Percentiles rank a stretch among this genome's conserved stretches.
Evolutionary conservation across 306 rosid genomes (phyloP).

Genomic region (Purshia tridentata): DNA sequence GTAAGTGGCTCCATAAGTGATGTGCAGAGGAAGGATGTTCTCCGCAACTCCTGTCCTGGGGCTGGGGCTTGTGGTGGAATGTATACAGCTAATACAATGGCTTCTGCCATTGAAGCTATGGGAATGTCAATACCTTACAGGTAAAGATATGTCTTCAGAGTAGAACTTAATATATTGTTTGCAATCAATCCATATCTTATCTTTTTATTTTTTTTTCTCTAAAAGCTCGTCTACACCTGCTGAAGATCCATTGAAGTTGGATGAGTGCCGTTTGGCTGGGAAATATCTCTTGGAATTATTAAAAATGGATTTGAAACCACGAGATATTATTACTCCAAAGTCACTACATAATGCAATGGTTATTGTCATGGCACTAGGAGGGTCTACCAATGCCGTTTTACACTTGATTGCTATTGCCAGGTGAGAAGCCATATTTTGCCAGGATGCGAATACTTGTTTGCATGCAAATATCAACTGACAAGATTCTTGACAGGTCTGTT

Average conservation of each 20-base stretch:
- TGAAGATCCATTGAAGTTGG: slow-evolving; percentile 91
- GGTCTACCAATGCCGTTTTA: slow-evolving; percentile 94
- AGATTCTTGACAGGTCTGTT: slow-evolving; percentile 72
- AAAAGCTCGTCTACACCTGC: slow-evolving; percentile 94
- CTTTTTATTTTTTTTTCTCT: slow-evolving; percentile 12
- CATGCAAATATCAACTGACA: slow-evolving; percentile 32
- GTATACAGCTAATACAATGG: slow-evolving; percentile 99
- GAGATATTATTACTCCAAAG: slow-evolving; percentile 78
- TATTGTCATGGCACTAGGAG: slow-evolving; percentile 94
- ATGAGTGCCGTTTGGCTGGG: slow-evolving; percentile 95
- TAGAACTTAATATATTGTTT: slow-evolving; percentile 15
- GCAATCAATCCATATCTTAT: not conserved
- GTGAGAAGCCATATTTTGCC: slow-evolving; percentile 45
- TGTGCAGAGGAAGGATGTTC: slow-evolving; percentile 59
- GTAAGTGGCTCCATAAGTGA: slow-evolving; percentile 84
- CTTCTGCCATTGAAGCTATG: slow-evolving; percentile 95
- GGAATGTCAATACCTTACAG: slow-evolving; percentile 99
- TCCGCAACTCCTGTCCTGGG: slow-evolving; percentile 90
- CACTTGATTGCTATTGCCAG: slow-evolving; percentile 95
- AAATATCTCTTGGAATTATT: slow-evolving; percentile 73
- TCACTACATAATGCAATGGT: slow-evolving; percentile 93
- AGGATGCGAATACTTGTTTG: not conserved
- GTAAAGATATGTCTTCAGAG: slow-evolving; percentile 34
- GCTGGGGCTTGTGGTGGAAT: slow-evolving; percentile 99
- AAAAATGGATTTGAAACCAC: slow-evolving; percentile 92